Evolutionary conservation across 2,329 filamentous ascomycete genomes (phyloP).

Genomic region (Exophiala mesophila): DNA sequence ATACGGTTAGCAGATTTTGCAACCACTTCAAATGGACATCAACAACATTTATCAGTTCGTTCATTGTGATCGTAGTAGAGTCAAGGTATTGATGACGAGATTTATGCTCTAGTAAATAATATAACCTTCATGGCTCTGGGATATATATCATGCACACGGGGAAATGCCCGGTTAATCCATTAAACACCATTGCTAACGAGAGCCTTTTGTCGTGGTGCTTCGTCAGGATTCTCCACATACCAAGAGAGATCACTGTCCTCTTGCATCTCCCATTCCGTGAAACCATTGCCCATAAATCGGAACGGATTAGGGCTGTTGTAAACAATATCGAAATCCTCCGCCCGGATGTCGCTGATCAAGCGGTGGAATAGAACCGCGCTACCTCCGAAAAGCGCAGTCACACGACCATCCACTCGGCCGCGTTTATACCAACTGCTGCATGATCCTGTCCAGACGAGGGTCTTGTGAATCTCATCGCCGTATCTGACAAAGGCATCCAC

Average conservation of each 20-base stretch:
- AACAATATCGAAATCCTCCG: conserved; percentile 46
- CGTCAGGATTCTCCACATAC: conserved; percentile 19
- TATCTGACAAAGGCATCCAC: conserved; percentile 47
- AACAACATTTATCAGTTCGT: no score
- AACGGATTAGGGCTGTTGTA: conserved; percentile 45
- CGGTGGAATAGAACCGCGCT: conserved; percentile 23
- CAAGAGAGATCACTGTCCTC: conserved; percentile 27
- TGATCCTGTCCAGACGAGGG: conserved; percentile 11
- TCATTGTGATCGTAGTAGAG: no score
- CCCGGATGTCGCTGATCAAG: conserved; percentile 27
- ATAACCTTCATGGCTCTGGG: no score
- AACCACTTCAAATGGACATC: no score
- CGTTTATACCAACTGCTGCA: conserved; percentile 46
- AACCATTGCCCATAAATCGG: conserved; percentile 47
- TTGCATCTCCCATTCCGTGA: conserved; percentile 32
- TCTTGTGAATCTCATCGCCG: conserved; percentile 44
- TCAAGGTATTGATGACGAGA: no score
- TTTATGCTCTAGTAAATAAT: no score
- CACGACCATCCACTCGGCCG: conserved; percentile 37
- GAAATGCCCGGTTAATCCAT: no score
- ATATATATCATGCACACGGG: no score
- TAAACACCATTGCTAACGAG: no score
- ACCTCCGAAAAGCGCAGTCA: conserved; percentile 44
- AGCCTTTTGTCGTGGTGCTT: no score
- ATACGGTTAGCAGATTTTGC: no score